Evolutionary conservation across 1,284 basidiomycete species (phyloP).

Genomic region (Cutaneotrichosporon arboriforme): DNA sequence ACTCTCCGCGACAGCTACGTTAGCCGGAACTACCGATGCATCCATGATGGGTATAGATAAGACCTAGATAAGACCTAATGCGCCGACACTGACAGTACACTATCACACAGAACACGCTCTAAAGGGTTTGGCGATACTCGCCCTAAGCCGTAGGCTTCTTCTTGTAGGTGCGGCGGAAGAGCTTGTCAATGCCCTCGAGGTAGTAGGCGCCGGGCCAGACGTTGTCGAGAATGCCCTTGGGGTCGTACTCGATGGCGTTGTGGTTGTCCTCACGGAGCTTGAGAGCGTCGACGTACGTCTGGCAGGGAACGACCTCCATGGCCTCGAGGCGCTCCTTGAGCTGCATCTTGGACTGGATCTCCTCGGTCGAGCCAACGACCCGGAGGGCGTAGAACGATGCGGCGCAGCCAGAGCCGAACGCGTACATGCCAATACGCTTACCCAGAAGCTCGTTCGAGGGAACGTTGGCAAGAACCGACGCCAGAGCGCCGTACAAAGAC

Average conservation of each 20-base stretch:
- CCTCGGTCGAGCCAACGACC: constrained; percentile 75
- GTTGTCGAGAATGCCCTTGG: constrained; percentile 79
- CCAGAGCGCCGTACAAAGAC: constrained; percentile 90
- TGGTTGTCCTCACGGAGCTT: constrained; percentile 92
- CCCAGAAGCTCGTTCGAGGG: constrained; percentile 56
- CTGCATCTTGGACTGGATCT: constrained; percentile 73
- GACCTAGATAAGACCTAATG: constrained; percentile 1
- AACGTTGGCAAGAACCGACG: constrained; percentile 68
- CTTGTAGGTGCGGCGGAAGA: constrained; percentile 84
- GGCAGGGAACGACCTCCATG: constrained; percentile 88
- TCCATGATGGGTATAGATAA: constrained; percentile 9
- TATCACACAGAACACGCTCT: too few species aligned
- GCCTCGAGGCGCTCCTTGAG: constrained; percentile 68
- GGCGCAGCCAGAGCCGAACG: constrained; percentile 88
- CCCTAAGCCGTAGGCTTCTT: constrained; percentile 25
- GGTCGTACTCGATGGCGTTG: constrained; percentile 80
- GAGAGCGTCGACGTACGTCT: constrained; percentile 73
- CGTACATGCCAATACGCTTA: constrained; percentile 86
- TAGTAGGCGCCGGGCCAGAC: constrained; percentile 94
- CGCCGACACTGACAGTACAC: too few species aligned
- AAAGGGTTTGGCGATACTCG: background rate
- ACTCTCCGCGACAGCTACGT: background rate
- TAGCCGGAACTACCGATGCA: background rate
- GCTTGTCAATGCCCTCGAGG: constrained; percentile 84
- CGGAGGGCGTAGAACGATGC: constrained; percentile 82